phyloP scores from a whole-genome alignment of 2,329 filamentous ascomycete genomes.

The Aspergillus sp. region DNA sequence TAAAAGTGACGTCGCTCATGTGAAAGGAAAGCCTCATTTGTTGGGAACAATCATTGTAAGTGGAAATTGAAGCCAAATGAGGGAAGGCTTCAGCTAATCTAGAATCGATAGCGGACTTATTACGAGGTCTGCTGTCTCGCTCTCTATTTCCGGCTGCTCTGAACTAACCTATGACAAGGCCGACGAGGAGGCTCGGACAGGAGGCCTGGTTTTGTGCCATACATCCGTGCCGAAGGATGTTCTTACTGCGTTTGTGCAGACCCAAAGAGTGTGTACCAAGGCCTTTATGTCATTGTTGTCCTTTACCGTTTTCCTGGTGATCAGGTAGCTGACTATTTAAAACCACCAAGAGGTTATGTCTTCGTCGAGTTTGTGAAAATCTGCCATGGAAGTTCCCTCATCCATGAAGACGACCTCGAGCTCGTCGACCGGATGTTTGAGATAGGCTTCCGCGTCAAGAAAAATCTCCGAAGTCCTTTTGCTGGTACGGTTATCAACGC shows the following conservation, averaged over 20 bases:
- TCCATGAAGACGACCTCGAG: constrained; percentile 46
- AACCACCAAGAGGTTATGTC: constrained; percentile 53
- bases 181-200: no score
- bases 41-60: not conserved
- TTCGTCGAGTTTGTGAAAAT: constrained; percentile 44
- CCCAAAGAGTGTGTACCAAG: no score
- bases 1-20: not conserved
- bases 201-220: no score
- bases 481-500: constrained; percentile 56
- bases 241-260: no score
- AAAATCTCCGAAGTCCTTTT: constrained; percentile 47
- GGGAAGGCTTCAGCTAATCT: not conserved
- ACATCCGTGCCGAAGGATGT: no score
- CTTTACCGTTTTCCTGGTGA: no score
- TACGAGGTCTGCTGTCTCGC: constrained; percentile 22
- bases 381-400: constrained; percentile 42
- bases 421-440: constrained; percentile 56
- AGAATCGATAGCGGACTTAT: not conserved
- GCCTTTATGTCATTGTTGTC: no score
- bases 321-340: not conserved
- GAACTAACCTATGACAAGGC: not conserved
- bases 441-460: constrained; percentile 58
- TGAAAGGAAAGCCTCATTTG: not conserved
- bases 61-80: not conserved
- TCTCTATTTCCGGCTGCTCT: constrained; percentile 19